Percentiles rank a stretch among this genome's conserved stretches.
Evolutionary conservation across 1,139 yeast species (phyloP).

Genomic region (Candida sanyaensis): DNA sequence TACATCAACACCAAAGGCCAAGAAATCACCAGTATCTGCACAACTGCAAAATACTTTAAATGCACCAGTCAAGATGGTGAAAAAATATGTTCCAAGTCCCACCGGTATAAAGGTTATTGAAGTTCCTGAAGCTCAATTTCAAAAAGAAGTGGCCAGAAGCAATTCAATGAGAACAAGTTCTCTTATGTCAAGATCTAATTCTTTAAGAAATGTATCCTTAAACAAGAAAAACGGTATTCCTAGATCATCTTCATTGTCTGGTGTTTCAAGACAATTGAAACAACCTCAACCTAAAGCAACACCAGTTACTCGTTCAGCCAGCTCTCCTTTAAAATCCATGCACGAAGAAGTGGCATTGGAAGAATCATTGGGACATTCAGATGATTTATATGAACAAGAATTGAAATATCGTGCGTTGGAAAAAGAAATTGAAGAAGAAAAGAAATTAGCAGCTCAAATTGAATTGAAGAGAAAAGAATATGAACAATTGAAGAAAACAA

Average conservation of each 20-base stretch:
- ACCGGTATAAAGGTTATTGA: slow-evolving; percentile 50
- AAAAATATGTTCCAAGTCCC: slow-evolving; percentile 50
- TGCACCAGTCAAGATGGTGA: slow-evolving; percentile 39
- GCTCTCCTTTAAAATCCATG: slow-evolving; percentile 15
- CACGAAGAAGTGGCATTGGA: slow-evolving; percentile 19
- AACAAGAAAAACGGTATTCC: slow-evolving; percentile 17
- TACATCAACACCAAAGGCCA: neutral
- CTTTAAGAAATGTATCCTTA: slow-evolving; percentile 17
- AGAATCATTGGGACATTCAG: slow-evolving; percentile 13
- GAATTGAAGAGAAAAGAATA: slow-evolving; percentile 33
- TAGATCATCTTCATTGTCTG: slow-evolving; percentile 20
- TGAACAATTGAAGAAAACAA: slow-evolving; percentile 24
- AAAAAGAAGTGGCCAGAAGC: slow-evolving; percentile 41
- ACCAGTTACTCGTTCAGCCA: slow-evolving; percentile 5
- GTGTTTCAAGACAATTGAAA: slow-evolving; percentile 6
- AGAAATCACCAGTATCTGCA: neutral
- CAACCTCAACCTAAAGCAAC: neutral
- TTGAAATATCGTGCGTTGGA: slow-evolving; percentile 19
- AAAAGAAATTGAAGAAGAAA: slow-evolving; percentile 33
- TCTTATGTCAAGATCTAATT: slow-evolving; percentile 22
- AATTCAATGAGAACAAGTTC: slow-evolving; percentile 36
- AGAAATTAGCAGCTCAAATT: slow-evolving; percentile 29
- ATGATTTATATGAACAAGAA: slow-evolving; percentile 16
- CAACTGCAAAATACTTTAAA: neutral
- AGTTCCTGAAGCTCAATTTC: slow-evolving; percentile 42